These are phyloP conservation scores for Pichia heedii DNA, from an alignment of 805 yeast species.

Conservation along the genomic window DNA sequence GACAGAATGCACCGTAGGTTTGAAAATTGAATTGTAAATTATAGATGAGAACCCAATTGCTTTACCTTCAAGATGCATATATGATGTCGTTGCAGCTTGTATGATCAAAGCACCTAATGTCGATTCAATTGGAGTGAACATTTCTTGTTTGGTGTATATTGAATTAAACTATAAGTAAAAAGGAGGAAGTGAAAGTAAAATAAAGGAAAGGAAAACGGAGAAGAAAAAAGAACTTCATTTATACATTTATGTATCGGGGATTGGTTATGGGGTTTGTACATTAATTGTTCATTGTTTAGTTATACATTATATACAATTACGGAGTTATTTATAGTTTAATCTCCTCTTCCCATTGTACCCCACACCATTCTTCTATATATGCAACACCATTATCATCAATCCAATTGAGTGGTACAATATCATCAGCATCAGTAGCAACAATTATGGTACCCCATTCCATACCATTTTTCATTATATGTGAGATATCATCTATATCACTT, in stretches of 20 bases:
- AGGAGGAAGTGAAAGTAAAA: too few relatives aligned
- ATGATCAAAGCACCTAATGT: constrained; percentile 38
- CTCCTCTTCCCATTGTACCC: constrained; percentile 21
- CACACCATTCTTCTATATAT: constrained; percentile 21
- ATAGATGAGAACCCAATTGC: constrained; percentile 41
- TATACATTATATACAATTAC: too few relatives aligned
- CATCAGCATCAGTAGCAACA: constrained; percentile 46
- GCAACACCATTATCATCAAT: constrained; percentile 15
- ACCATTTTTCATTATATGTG: constrained; percentile 48
- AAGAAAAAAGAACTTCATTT: too few relatives aligned
- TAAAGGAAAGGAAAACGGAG: too few relatives aligned
- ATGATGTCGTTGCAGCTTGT: constrained; percentile 37
- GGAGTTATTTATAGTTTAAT: background rate
- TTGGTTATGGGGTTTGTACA: too few relatives aligned
- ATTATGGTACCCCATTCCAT: constrained; percentile 98
- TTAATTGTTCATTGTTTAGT: too few relatives aligned
- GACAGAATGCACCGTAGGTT: constrained; percentile 19
- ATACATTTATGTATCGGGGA: too few relatives aligned
- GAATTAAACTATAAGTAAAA: too few relatives aligned
- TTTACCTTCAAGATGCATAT: constrained; percentile 31
- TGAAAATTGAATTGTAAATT: constrained; percentile 24
- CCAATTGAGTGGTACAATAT: constrained; percentile 10
- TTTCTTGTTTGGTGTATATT: background rate
- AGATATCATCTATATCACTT: constrained; percentile 25
- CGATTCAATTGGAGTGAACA: constrained; percentile 32